Percentiles rank a stretch among this genome's conserved stretches.
These are phyloP conservation scores for Novymonas esmeraldas DNA, from an alignment of 208 protist genomes.

Conservation along the genomic window DNA sequence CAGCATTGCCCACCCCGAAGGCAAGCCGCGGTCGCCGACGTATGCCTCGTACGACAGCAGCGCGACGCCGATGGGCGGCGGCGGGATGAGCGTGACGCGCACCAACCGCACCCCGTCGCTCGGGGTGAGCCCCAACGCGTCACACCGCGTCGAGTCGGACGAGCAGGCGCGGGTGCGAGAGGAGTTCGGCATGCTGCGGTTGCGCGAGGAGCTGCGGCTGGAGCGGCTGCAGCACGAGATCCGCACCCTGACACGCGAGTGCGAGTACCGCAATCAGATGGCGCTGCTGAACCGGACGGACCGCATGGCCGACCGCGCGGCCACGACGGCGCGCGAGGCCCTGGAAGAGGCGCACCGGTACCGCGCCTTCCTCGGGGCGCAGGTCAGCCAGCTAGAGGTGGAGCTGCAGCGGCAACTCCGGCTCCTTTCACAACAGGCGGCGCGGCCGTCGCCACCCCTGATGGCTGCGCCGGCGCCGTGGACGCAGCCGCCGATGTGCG, in stretches of 20 bases:
- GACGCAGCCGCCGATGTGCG: conserved; percentile 1
- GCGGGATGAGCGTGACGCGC: not conserved
- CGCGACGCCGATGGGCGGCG: not conserved
- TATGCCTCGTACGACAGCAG: conserved; percentile 19
- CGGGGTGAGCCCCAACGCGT: not conserved
- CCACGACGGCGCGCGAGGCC: conserved; percentile 29
- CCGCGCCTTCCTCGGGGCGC: conserved; percentile 36
- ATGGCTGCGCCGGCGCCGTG: not conserved
- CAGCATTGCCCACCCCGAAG: conserved; percentile 27
- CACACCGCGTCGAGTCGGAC: conserved; percentile 15
- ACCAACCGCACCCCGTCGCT: not conserved
- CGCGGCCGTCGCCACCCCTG: not conserved
- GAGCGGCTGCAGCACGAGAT: conserved; percentile 59
- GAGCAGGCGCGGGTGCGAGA: conserved; percentile 27
- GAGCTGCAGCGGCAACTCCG: conserved; percentile 43
- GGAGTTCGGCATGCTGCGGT: conserved; percentile 35
- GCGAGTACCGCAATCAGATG: conserved; percentile 42
- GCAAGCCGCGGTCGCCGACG: conserved; percentile 18
- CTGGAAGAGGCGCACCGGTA: conserved; percentile 42
- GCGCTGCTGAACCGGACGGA: conserved; percentile 28
- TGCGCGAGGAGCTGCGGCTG: conserved; percentile 42
- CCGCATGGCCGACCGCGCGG: conserved; percentile 32
- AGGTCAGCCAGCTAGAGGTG: conserved; percentile 19
- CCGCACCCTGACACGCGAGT: conserved; percentile 40
- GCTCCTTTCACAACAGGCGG: conserved; percentile 23